phyloP scores from a whole-genome alignment of 371 early-diverging fungal genomes.

The Cokeromyces recurvatus region DNA sequence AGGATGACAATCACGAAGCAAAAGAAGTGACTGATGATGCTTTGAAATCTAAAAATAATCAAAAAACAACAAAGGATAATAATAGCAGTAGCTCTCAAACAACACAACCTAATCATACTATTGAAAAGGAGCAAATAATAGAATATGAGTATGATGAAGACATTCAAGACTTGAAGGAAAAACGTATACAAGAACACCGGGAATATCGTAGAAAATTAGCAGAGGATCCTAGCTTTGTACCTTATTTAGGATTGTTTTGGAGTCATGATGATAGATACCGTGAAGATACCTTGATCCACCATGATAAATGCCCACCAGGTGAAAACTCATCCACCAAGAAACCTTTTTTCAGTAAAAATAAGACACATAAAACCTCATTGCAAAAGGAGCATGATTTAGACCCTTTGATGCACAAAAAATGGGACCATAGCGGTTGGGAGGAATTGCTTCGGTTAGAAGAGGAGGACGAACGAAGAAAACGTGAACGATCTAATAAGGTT shows the following conservation, averaged over 20 bases:
- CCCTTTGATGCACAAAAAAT: slow-evolving; percentile 22
- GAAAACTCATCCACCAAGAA: not conserved
- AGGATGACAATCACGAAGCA: not conserved
- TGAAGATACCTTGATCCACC: slow-evolving; percentile 40
- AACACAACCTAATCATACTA: too few relatives aligned
- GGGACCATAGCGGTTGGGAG: slow-evolving; percentile 43
- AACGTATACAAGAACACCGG: slow-evolving; percentile 43
- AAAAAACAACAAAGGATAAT: not conserved
- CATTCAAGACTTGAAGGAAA: slow-evolving; percentile 13
- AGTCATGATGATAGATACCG: slow-evolving; percentile 57
- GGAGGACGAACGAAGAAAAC: slow-evolving; percentile 17
- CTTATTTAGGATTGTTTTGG: slow-evolving; percentile 57
- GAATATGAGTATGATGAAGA: not conserved
- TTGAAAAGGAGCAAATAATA: not conserved
- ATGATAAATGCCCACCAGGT: too few relatives aligned
- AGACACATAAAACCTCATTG: not conserved
- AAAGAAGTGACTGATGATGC: not conserved
- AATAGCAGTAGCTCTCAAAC: not conserved
- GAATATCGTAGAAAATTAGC: slow-evolving; percentile 52
- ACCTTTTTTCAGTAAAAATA: too few relatives aligned
- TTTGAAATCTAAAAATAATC: not conserved
- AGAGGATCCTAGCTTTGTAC: slow-evolving; percentile 59
- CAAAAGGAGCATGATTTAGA: slow-evolving; percentile 2
- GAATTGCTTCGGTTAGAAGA: slow-evolving; percentile 33
- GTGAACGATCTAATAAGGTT: slow-evolving; percentile 4